Base-by-base conservation (phyloP, 148 eudicot genomes). In the Cornus florida region DNA sequence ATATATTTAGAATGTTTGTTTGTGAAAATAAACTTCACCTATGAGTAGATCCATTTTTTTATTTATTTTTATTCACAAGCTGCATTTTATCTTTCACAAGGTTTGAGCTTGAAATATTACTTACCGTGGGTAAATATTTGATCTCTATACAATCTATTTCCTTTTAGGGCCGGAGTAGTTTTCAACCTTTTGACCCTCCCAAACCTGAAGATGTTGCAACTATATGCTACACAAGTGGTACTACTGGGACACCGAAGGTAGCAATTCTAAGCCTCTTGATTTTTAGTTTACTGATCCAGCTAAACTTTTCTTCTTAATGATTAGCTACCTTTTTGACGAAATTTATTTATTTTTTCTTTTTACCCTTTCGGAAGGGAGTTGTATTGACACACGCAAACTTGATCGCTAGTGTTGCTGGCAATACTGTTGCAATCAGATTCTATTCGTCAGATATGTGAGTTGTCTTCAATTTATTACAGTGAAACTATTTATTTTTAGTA, bases 231-330 rank as follows among this genome's bases (percentile, higher is more conserved):
- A 94, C 98, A 23, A 94, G 98, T 86, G 98, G 98, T 82, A 94
- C 98, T 69, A 94, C 98, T 73, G 98, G 98, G 70, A 92, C 95
- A 74, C 98, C 98, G 46, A 94, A 94, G 98, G 98, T 94, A 78
- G 75, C 64, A 14, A 22, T 65, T 35, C 12, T 14, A 28, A 14
- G 5, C 72, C 39, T 57, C 38, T 48, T 38, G 2, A 66, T 50
- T 77, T 28, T 64, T 7, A 72, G 6, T 41, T 72, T 64, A 3
- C 32, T 12, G 66, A 70, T 71, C 32, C 24, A 16, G 69, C 75
- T 59, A 60, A 62, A 33, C 14, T 28, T 62, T 62, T 62, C 66
- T 3, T 2, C 23, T 19, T 53, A 53, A 32, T 28, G 5, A 70
- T 38, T 10, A 0, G 2, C 65, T 10, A 11, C 8, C 64, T 78